Conservation (phyloP, 768 basidiomycete species). For the Mycena rebaudengoi region DNA sequence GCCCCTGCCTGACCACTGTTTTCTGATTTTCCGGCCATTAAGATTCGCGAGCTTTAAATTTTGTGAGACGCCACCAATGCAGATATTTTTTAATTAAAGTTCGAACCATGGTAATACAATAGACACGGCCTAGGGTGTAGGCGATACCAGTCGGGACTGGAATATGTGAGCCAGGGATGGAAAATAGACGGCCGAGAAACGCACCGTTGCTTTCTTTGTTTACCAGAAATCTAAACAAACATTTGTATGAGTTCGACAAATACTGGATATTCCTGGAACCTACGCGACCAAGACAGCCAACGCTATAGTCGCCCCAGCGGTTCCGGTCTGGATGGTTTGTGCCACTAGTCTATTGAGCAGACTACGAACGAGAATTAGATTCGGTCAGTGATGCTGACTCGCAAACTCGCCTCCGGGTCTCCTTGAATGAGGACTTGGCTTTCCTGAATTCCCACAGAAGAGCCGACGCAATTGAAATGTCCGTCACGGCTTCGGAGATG, state of each 20-base stretch:
- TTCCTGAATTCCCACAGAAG: slow-evolving; percentile 7
- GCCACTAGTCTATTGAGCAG: slow-evolving; percentile 5
- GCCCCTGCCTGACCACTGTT: background rate
- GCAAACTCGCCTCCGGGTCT: slow-evolving; percentile 1
- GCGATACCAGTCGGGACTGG: slow-evolving; percentile 5
- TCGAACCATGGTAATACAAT: slow-evolving; percentile 9
- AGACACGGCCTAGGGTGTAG: slow-evolving; percentile 1
- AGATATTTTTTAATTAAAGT: slow-evolving; percentile 1
- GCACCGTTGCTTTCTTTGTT: slow-evolving; percentile 11
- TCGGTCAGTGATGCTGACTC: background rate
- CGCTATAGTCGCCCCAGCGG: slow-evolving; percentile 4
- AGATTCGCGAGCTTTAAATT: slow-evolving; percentile 14
- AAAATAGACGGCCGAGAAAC: background rate
- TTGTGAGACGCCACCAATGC: background rate
- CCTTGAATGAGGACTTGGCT: background rate
- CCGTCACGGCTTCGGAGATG: slow-evolving; percentile 3
- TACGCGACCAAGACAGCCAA: slow-evolving; percentile 5
- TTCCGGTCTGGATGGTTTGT: slow-evolving; percentile 10
- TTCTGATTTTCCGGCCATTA: background rate
- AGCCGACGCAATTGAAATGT: background rate
- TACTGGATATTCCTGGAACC: background rate
- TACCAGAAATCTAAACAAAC: slow-evolving; percentile 6
- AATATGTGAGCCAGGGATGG: slow-evolving; percentile 3
- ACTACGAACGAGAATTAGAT: slow-evolving; percentile 8
- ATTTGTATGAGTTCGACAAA: slow-evolving; percentile 2